A percentile compares a stretch with the other conserved stretches of the same genome.
These are phyloP conservation scores for Rhizopus sp. DNA, from an alignment of 371 early-diverging fungal genomes.

Conservation along the genomic window DNA sequence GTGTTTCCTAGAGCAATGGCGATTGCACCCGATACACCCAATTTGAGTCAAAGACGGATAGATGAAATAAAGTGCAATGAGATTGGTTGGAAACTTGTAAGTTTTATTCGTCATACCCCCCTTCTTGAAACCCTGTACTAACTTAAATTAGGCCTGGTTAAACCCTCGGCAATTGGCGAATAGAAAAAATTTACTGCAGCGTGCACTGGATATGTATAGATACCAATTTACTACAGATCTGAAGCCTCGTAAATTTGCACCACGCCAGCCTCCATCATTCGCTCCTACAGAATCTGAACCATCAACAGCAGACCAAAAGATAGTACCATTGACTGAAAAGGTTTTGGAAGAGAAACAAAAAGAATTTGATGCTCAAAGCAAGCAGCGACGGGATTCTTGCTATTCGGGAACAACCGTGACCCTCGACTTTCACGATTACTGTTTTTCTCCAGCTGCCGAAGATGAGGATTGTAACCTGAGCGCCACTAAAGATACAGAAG, in stretches of 20 bases:
- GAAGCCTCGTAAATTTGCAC: slow-evolving; percentile 41
- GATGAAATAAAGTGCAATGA: slow-evolving; percentile 52
- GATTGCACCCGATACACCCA: slow-evolving; percentile 26
- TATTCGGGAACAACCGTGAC: slow-evolving; percentile 47
- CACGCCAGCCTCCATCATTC: slow-evolving; percentile 36
- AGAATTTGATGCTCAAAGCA: slow-evolving; percentile 12
- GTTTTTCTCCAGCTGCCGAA: slow-evolving; percentile 44
- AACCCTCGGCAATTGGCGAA: slow-evolving; percentile 52
- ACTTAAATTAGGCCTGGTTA: slow-evolving; percentile 40
- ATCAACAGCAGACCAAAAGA: neutral
- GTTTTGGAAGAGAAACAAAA: slow-evolving; percentile 27
- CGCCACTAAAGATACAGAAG: slow-evolving; percentile 4
- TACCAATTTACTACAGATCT: slow-evolving; percentile 41
- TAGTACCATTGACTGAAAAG: slow-evolving; percentile 16
- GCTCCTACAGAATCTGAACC: neutral
- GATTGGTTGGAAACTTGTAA: slow-evolving; percentile 51
- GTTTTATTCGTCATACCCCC: neutral
- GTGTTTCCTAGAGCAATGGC: slow-evolving; percentile 50
- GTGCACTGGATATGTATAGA: slow-evolving; percentile 47
- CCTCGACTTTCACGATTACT: slow-evolving; percentile 48
- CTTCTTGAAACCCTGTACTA: too few relatives aligned
- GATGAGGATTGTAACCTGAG: slow-evolving; percentile 12
- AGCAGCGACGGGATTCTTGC: slow-evolving; percentile 18
- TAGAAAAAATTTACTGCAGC: slow-evolving; percentile 46
- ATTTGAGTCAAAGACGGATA: slow-evolving; percentile 32